Conservation (phyloP, 345 rosid species). For the Lumnitzera racemosa region DNA sequence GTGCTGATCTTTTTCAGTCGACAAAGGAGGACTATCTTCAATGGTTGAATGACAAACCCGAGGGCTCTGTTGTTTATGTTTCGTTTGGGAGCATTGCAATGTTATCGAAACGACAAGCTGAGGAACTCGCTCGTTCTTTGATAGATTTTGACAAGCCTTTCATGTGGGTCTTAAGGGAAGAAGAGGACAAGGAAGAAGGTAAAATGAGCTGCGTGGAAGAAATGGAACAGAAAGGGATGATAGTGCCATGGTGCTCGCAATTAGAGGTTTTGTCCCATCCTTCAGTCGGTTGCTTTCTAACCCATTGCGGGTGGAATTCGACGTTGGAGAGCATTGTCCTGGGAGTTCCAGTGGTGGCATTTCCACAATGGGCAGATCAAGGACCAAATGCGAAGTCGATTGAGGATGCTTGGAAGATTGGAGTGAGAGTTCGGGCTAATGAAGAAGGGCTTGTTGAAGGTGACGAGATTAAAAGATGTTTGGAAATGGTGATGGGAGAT, state of each 20-base stretch:
- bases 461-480: constrained; percentile 51
- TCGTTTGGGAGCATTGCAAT: constrained; percentile 45
- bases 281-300: constrained; percentile 51
- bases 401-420: constrained; percentile 45
- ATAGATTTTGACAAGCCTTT: neutral
- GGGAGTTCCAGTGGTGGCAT: constrained; percentile 57
- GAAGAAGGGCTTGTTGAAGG: constrained; percentile 38
- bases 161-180: neutral
- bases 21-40: constrained; percentile 21
- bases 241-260: constrained; percentile 69
- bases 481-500: constrained; percentile 46
- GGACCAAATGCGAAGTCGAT: constrained; percentile 48
- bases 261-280: constrained; percentile 49
- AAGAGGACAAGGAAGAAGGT: constrained; percentile 20
- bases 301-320: constrained; percentile 84
- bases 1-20: constrained; percentile 22
- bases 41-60: constrained; percentile 35
- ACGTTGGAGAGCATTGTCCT: constrained; percentile 46
- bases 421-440: constrained; percentile 37
- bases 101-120: constrained; percentile 35
- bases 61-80: constrained; percentile 33
- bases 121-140: constrained; percentile 13
- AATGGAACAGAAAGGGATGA: constrained; percentile 40
- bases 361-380: constrained; percentile 60
- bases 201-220: constrained; percentile 29